A percentile compares a stretch with the other conserved stretches of the same genome.
Evolutionary conservation across 257 asterid species (phyloP).

Genomic region (Haberlea rhodopensis): DNA sequence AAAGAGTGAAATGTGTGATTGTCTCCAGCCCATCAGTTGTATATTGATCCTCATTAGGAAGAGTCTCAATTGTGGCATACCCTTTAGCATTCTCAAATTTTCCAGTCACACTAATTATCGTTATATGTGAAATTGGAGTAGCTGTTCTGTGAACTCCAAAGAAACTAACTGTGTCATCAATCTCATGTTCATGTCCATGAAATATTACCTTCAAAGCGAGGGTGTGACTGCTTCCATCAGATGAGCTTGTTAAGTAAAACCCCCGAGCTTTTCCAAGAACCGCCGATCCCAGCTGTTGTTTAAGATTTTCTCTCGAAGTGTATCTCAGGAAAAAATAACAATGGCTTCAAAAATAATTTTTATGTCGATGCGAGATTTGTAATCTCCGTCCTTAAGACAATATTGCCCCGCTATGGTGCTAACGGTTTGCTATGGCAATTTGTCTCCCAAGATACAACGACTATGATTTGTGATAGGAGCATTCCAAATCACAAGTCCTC

Average conservation of each 20-base stretch:
- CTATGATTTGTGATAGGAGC: too few species aligned
- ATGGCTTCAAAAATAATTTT: too few species aligned
- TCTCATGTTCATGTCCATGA: constrained; percentile 54
- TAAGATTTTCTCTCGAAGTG: too few species aligned
- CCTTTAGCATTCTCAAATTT: constrained; percentile 73
- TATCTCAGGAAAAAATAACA: too few species aligned
- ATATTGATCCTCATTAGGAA: constrained; percentile 70
- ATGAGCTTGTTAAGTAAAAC: constrained; percentile 71
- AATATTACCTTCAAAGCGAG: constrained; percentile 62
- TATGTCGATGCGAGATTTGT: too few species aligned
- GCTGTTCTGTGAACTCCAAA: constrained; percentile 86
- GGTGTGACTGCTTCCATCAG: constrained; percentile 82
- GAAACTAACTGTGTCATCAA: constrained; percentile 62
- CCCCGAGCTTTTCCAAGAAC: constrained; percentile 79
- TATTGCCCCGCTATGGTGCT: too few species aligned
- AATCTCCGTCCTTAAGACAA: too few species aligned
- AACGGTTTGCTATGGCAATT: too few species aligned
- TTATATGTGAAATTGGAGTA: constrained; percentile 68
- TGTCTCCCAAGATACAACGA: too few species aligned
- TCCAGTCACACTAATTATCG: constrained; percentile 74
- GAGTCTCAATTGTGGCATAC: constrained; percentile 72
- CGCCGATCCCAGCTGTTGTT: too few species aligned
- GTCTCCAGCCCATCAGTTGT: constrained; percentile 84
- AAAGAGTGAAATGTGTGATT: constrained; percentile 76
- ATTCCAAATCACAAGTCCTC: too few species aligned